Evolutionary conservation across 805 yeast genomes (phyloP), one percentile per base, ranked within the genome.

Genomic region (Cyberlindnera suaveolens): DNA sequence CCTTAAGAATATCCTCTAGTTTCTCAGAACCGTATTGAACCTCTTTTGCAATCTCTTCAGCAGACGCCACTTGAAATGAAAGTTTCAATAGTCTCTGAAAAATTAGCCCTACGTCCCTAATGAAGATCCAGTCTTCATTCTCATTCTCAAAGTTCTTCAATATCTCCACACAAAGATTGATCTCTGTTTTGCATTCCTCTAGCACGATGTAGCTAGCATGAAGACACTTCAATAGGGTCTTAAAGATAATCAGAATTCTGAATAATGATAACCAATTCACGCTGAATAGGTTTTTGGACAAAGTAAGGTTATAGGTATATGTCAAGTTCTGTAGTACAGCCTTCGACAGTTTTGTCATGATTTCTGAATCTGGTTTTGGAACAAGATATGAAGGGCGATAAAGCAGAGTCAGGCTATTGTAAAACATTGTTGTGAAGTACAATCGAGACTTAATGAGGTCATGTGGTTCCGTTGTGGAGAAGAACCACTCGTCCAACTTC

Each of bases 341-440:
- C 34, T 68, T 70, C 0, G 77, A 74, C 36, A 75, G 47, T 13
- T 63, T 60, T n/a, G 68, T 63, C 33, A 75, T 44, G 7, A 65
- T 62, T 18, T 64, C 67, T 14, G 61, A 49, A 0, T 71, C 58
- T 2, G 78, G 76, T 9, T 60, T 60, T 8, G 80, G 78, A 13
- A 68, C 64, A 36, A 75, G 56, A 31, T 69, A 67, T 3, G 77
- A 72, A 6, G 79, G 80, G 41, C 77, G 64, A 48, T 74, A 76
- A 8, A 75, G 51, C 44, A 72, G 51, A 38, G 72, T 70, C 36
- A 74, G 65, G 27, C 72, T 52, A 43, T 74, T 74, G 37, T 75
- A 70, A 47, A 75, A 74, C 47, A 77, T 62, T 51, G 67, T 64
- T 1, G 65, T 56, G 31, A 34, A 42, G 30, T 15, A 17, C 2